Conservation (phyloP, 202 grass and related monocot species). For the Bolboschoenoplectus hybrid region DNA sequence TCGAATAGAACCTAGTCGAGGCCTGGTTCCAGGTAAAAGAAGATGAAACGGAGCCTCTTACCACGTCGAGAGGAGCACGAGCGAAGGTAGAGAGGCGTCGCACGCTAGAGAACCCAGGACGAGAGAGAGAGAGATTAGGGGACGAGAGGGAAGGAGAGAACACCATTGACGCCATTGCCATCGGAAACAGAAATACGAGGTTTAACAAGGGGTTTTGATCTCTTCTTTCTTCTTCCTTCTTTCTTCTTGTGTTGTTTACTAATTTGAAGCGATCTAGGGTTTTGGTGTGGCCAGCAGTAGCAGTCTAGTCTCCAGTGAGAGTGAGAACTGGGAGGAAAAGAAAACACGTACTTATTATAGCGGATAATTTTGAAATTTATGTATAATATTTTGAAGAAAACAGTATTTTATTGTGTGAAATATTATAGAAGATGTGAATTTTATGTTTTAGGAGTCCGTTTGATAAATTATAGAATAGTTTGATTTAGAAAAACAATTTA, state of each 20-base stretch:
- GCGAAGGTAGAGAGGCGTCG: not conserved
- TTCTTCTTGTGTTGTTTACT: not conserved
- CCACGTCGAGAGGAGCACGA: conserved; percentile 21
- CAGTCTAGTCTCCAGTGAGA: not conserved
- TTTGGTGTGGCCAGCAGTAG: conserved; percentile 9
- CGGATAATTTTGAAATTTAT: no score
- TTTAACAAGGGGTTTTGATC: conserved; percentile 14
- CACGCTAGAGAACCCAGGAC: not conserved
- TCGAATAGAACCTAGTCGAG: not conserved
- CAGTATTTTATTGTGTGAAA: no score
- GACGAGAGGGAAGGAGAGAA: conserved; percentile 34
- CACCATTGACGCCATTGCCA: conserved; percentile 30
- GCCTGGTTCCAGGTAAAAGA: not conserved
- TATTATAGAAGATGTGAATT: no score
- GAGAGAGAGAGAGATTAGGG: conserved; percentile 31
- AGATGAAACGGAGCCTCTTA: conserved; percentile 9
- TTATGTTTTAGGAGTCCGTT: no score
- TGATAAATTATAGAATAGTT: no score
- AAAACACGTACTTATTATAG: no score
- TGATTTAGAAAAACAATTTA: no score
- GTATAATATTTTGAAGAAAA: no score
- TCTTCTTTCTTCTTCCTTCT: not conserved
- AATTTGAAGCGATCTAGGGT: conserved; percentile 25
- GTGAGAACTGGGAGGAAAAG: not conserved
- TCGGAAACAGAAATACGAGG: not conserved